Conservation (phyloP, 495 filamentous ascomycete species). For the Amphirosellinia nigrospora region DNA sequence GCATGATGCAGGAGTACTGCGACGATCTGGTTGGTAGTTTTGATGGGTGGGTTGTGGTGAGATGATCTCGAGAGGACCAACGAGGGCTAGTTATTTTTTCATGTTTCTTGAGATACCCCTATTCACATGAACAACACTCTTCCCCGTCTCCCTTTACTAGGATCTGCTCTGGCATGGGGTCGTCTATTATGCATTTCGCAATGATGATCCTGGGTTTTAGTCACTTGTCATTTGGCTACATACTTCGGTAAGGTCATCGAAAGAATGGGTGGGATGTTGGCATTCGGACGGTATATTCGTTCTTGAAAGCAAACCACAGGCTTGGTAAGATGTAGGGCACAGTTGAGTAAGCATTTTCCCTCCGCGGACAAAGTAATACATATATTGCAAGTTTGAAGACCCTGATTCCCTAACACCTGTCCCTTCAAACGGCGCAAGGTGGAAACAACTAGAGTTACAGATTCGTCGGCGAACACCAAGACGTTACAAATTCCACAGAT, state of each 20-base stretch:
- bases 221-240: too few relatives aligned
- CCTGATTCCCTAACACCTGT: conserved; percentile 2
- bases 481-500: neutral
- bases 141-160: neutral
- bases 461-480: conserved; percentile 1
- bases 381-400: neutral
- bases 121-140: neutral
- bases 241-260: neutral
- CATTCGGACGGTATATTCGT: neutral
- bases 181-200: neutral
- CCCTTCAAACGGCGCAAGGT: neutral
- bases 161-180: neutral
- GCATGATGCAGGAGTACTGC: conserved; percentile 27
- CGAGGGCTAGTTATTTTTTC: neutral
- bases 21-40: conserved; percentile 1
- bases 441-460: conserved; percentile 19
- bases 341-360: neutral
- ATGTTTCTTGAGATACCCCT: conserved; percentile 12
- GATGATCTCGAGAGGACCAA: neutral
- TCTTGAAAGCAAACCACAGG: neutral
- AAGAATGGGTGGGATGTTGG: neutral
- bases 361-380: neutral
- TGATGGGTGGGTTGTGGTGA: neutral
- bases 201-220: neutral
- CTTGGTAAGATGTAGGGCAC: neutral